phyloP scores from a whole-genome alignment of 2,329 filamentous ascomycete species.

The Pseudogymnoascus sp. region DNA sequence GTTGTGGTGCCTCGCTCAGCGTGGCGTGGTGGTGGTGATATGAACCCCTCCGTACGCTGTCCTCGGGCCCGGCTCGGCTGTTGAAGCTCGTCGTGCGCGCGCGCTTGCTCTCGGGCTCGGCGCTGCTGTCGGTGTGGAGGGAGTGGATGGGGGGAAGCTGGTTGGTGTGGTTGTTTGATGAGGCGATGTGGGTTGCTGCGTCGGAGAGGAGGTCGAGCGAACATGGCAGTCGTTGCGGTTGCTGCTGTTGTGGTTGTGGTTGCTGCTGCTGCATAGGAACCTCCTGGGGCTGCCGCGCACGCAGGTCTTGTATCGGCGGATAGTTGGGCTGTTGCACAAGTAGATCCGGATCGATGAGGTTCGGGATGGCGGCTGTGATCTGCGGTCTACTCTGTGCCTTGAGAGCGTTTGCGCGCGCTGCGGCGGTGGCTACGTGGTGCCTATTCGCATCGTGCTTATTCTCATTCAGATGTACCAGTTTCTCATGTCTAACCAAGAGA shows the following conservation, averaged over 20 bases:
- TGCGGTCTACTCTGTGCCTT: neutral
- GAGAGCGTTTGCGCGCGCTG: neutral
- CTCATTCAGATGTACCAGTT: constrained; percentile 55
- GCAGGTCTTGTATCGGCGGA: neutral
- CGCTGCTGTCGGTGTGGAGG: neutral
- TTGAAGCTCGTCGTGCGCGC: neutral
- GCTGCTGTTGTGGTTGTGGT: neutral
- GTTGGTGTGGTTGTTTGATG: neutral
- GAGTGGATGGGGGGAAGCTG: neutral
- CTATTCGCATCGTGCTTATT: constrained; percentile 38
- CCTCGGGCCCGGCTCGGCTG: neutral
- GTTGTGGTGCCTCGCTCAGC: constrained; percentile 16
- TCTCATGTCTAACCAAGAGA: constrained; percentile 54
- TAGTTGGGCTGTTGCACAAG: neutral
- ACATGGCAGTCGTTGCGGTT: constrained; percentile 33
- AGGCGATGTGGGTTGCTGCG: neutral
- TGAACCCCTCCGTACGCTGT: constrained; percentile 23
- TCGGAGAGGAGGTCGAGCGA: constrained; percentile 46
- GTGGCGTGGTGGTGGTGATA: constrained; percentile 33
- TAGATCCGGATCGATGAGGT: constrained; percentile 5
- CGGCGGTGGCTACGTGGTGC: constrained; percentile 39
- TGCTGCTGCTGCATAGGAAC: neutral
- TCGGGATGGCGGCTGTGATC: neutral
- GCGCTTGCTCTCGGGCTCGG: neutral
- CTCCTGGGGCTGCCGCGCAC: neutral